Conservation (phyloP, 108 stramenopile genomes). For the Nitzschia sp. region DNA sequence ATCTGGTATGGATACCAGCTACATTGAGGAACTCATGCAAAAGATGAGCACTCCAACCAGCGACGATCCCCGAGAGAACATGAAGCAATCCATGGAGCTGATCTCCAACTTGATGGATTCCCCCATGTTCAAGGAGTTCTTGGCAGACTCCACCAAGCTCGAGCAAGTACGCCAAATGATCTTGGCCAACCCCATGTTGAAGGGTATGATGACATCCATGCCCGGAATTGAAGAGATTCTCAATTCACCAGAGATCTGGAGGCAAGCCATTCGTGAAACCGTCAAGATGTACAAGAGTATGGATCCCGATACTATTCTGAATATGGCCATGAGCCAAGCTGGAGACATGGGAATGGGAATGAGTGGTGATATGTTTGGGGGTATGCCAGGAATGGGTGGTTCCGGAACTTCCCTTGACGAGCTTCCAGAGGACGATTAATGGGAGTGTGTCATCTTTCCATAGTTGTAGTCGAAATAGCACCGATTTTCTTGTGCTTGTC, state of each 20-base stretch:
- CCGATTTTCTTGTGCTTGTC: constrained; percentile 18
- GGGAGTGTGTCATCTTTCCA: too few species aligned
- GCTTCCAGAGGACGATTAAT: constrained; percentile 50
- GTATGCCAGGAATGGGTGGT: constrained; percentile 1
- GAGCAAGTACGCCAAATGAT: constrained; percentile 84
- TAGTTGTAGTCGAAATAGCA: too few species aligned
- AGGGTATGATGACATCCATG: constrained; percentile 71
- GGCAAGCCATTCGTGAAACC: constrained; percentile 64
- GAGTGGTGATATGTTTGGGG: constrained; percentile 26
- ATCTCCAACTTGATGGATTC: constrained; percentile 69
- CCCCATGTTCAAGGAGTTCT: constrained; percentile 74
- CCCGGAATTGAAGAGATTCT: constrained; percentile 84
- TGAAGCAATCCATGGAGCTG: constrained; percentile 41
- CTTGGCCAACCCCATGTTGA: constrained; percentile 79
- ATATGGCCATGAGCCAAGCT: constrained; percentile 38
- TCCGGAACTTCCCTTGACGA: constrained; percentile 42
- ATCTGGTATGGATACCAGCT: constrained; percentile 42
- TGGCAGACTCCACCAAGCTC: constrained; percentile 73
- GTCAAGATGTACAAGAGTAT: constrained; percentile 59
- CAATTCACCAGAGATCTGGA: constrained; percentile 54
- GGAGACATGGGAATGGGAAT: constrained; percentile 35
- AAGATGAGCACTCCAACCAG: constrained; percentile 41
- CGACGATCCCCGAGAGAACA: constrained; percentile 19
- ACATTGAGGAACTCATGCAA: constrained; percentile 55
- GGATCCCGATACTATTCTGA: constrained; percentile 46